Base-by-base conservation (phyloP, 2,329 filamentous ascomycete genomes). In the Aspergillus floridensis region DNA sequence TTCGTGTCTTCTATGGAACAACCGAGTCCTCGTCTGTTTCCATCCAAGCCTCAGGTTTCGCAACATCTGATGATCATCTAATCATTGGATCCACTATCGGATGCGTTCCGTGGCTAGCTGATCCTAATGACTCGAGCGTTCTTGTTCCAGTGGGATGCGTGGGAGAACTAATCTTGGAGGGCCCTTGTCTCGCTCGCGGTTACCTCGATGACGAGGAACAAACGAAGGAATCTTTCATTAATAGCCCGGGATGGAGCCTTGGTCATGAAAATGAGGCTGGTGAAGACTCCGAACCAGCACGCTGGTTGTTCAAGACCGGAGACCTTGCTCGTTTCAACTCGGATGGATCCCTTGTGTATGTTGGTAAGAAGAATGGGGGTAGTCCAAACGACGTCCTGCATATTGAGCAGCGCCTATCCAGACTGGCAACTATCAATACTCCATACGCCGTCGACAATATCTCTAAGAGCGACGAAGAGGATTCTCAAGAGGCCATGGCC, bases 171-270 rank as follows among this genome's bases (percentile, higher is more conserved):
- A 24, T 65, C 1, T 52, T 72, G 5, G 68, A 72, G 53, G 70
- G 70, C 0, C 82, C 83, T 0, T 77, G 84, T 29, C 80, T 88
- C 0, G 83, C 83, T 4, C 73, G 80, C 14, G 84, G 84, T 6
- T 88, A 88, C 60, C 72, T 86, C n/a, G 78, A 79, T 38, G 78
- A 85, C 57, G 73, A 78, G 0, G 77, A 76, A n/a, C 82, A 81
- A 66, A 84, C 82, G 0, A 76, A 73, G 1, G 72, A 75, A 6
- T 79, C 76, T 0, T 88, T 88, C 59, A 80, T 88, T 31, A 66
- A 79, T 2, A 73, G 82, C 29, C 63, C 67, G 5, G 12, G 38
- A 16, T 71, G 68, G 69, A 29, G 41, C 21, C 31, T 19, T 4
- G 5, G 10, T 10, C 57, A 32, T 5, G n/a, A 29, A 50, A 79